phyloP scores from a whole-genome alignment of 2,329 filamentous ascomycete species.

The Venturia oleaginea region DNA sequence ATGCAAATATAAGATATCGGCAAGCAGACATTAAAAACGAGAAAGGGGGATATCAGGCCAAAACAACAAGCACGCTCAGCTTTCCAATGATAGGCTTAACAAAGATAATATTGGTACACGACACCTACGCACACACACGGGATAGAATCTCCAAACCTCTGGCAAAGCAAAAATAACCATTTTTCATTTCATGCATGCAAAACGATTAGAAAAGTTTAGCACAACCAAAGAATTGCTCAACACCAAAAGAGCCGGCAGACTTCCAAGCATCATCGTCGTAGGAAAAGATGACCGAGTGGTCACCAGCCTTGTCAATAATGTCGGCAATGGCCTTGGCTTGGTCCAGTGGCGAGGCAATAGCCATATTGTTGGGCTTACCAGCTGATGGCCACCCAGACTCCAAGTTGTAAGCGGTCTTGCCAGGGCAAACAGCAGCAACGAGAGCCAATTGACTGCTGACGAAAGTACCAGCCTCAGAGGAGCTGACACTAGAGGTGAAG shows the following conservation, averaged over 20 bases:
- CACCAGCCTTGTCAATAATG: slow-evolving; percentile 58
- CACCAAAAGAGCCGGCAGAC: slow-evolving; percentile 54
- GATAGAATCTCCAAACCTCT: not conserved
- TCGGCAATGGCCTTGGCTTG: slow-evolving; percentile 64
- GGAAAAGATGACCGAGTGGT: slow-evolving; percentile 71
- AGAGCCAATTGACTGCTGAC: slow-evolving; percentile 63
- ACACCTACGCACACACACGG: not conserved
- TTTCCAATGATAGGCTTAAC: not conserved
- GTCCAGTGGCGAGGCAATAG: slow-evolving; percentile 56
- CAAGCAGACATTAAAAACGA: not conserved
- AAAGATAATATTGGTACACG: not conserved
- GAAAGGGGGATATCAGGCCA: slow-evolving; percentile 1
- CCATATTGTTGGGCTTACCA: slow-evolving; percentile 62
- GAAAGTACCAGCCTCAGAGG: slow-evolving; percentile 64
- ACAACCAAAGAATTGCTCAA: slow-evolving; percentile 77
- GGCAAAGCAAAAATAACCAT: not conserved
- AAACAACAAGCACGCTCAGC: not conserved
- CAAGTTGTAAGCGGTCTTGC: slow-evolving; percentile 67
- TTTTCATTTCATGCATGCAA: not conserved
- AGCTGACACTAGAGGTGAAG: slow-evolving; percentile 67
- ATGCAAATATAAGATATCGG: not conserved
- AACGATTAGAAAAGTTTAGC: slow-evolving; percentile 23
- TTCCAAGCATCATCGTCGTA: slow-evolving; percentile 79
- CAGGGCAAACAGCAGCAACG: slow-evolving; percentile 60
- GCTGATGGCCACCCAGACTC: slow-evolving; percentile 82